Evolutionary conservation across 1,139 yeast species (phyloP).

Genomic region (Geotrichum cucujoidarum): DNA sequence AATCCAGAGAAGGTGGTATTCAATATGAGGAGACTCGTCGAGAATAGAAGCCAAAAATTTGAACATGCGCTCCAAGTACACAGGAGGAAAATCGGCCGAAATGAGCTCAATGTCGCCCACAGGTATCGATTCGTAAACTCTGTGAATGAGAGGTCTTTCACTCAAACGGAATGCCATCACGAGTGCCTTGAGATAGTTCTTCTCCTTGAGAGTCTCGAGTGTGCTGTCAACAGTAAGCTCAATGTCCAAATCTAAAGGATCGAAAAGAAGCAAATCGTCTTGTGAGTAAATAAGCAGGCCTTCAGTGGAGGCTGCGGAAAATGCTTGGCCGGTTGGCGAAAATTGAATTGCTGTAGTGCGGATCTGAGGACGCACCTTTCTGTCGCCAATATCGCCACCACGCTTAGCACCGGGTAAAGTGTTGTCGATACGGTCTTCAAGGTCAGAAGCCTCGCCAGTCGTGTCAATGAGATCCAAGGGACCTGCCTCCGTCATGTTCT

Average conservation of each 20-base stretch:
- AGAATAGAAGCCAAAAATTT: conserved; percentile 66
- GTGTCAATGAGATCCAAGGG: conserved; percentile 76
- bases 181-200: conserved; percentile 72
- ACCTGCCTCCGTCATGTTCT: conserved; percentile 83
- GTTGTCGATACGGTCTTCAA: conserved; percentile 73
- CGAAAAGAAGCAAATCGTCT: conserved; percentile 71
- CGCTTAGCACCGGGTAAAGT: conserved; percentile 83
- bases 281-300: conserved; percentile 81
- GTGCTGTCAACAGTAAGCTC: conserved; percentile 86
- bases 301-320: conserved; percentile 95
- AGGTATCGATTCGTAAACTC: conserved; percentile 74
- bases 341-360: conserved; percentile 72
- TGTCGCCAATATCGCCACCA: conserved; percentile 72
- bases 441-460: conserved; percentile 79
- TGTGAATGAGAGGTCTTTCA: conserved; percentile 67
- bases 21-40: conserved; percentile 77
- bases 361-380: conserved; percentile 74
- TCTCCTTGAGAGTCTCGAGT: conserved; percentile 55
- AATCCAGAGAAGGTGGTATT: conserved; percentile 80
- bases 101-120: conserved; percentile 64
- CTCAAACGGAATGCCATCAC: conserved; percentile 93
- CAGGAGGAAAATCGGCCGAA: conserved; percentile 62
- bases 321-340: conserved; percentile 86
- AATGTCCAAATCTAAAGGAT: conserved; percentile 90
- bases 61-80: conserved; percentile 66